Evolutionary conservation across 2,329 filamentous ascomycete species (phyloP), one percentile per base, ranked within the genome.

Genomic region (Chrysoporthe puriensis): DNA sequence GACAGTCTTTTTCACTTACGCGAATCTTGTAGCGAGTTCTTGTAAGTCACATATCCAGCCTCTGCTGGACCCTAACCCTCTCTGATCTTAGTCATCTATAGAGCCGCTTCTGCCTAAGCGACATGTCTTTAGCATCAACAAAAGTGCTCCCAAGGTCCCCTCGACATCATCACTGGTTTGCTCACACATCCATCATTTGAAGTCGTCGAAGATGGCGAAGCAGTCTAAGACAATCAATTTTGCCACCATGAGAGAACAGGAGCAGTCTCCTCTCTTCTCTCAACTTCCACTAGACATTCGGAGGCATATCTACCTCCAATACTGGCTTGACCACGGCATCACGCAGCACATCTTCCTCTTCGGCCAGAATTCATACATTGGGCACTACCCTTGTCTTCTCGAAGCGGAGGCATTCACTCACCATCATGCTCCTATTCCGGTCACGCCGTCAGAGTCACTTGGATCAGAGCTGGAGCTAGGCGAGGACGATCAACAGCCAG

Each of bases 181-280:
- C 36, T 40, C 36, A 40, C 36, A 6, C 4, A 6, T 40, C 36
- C 36, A 40, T 40, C 36, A 7, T 40, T 9, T 5, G 36, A 9
- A 40, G 9, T 9, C 9, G 9, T 40, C 36, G 36, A 40, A 40
- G 2, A 40, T 40, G 36, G 6, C 36, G 14, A 54, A 18, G 26
- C 50, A 54, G 50, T 4, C 16, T 16, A 54, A 54, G 21, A n/a
- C 5, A 5, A 54, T 54, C n/a, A 32, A 54, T 32, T 57, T 57
- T 16, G 34, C 14, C 32, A 50, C 36, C 32, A 9, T 5, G 8
- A 9, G 42, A 13, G 9, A 40, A 1, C 66, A 68, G 48, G 42
- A 48, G 1, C 50, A 68, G 21, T 72, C 74, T 13, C 34, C 34
- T 5, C 63, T 73, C 36, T 73, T 75, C 60, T 7, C 50, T 9